Conservation (phyloP, 2,329 filamentous ascomycete species). For the Phialophora tarda region DNA sequence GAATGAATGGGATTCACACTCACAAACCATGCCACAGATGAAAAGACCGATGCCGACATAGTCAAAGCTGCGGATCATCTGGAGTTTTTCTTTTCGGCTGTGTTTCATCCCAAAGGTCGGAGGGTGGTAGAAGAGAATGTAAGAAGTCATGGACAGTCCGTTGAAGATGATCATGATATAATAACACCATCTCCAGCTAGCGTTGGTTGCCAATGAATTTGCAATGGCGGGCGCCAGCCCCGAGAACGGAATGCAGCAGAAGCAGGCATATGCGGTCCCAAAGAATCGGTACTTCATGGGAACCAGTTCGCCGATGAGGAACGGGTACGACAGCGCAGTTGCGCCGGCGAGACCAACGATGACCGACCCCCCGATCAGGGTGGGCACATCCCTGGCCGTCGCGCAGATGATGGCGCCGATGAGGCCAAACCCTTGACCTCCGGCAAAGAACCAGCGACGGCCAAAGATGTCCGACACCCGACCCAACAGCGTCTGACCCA, state of each 20-base stretch:
- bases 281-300: slow-evolving; percentile 48
- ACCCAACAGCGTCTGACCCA: slow-evolving; percentile 36
- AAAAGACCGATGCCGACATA: slow-evolving; percentile 54
- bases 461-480: slow-evolving; percentile 48
- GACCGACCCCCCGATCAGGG: slow-evolving; percentile 45
- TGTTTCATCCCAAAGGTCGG: slow-evolving; percentile 55
- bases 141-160: slow-evolving; percentile 50
- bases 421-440: slow-evolving; percentile 43
- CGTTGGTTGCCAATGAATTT: slow-evolving; percentile 48
- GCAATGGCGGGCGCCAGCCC: slow-evolving; percentile 54
- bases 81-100: slow-evolving; percentile 36
- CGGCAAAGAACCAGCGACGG: slow-evolving; percentile 45
- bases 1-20: too few species aligned
- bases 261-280: slow-evolving; percentile 44
- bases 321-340: slow-evolving; percentile 40
- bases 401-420: slow-evolving; percentile 48
- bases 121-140: slow-evolving; percentile 55
- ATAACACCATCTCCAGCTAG: slow-evolving; percentile 56
- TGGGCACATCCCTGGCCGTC: slow-evolving; percentile 45
- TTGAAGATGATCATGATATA: slow-evolving; percentile 56
- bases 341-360: background rate
- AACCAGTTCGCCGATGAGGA: slow-evolving; percentile 48
- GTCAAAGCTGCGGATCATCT: slow-evolving; percentile 54
- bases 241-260: slow-evolving; percentile 44
- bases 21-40: slow-evolving; percentile 41